phyloP scores from a whole-genome alignment of 2,329 filamentous ascomycete species.

The Alternaria sp. region DNA sequence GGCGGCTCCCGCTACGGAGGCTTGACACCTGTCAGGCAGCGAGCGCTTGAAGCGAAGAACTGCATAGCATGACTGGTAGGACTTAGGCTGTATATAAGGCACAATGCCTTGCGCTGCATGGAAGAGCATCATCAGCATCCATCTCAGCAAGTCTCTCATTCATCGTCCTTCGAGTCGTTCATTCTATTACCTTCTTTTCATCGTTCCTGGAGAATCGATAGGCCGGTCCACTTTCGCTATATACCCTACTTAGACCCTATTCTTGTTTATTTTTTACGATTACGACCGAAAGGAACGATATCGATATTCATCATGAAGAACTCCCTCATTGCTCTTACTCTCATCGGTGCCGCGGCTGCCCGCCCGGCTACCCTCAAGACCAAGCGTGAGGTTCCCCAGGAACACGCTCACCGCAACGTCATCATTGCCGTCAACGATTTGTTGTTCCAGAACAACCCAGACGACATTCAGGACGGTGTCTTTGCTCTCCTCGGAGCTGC shows the following conservation, averaged over 20 bases:
- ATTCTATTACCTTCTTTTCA: conserved; percentile 38
- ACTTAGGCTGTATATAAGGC: conserved; percentile 37
- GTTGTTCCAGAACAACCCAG: conserved; percentile 57
- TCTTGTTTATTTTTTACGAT: neutral
- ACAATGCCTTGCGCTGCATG: conserved; percentile 22
- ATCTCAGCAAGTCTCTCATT: conserved; percentile 38
- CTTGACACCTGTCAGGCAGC: conserved; percentile 23
- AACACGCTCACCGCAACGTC: conserved; percentile 62
- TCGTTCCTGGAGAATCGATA: conserved; percentile 49
- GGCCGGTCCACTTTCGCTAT: conserved; percentile 40
- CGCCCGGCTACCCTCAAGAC: conserved; percentile 28
- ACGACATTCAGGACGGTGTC: conserved; percentile 56
- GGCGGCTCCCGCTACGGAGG: conserved; percentile 14
- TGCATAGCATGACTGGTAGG: conserved; percentile 10
- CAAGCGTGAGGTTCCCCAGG: conserved; percentile 62
- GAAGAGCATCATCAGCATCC: conserved; percentile 20
- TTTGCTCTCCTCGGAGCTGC: conserved; percentile 62
- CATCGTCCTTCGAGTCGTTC: conserved; percentile 22
- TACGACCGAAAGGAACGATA: conserved; percentile 7
- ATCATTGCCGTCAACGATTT: conserved; percentile 54
- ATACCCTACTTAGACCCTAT: conserved; percentile 13
- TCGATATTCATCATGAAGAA: conserved; percentile 41
- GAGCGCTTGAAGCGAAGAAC: conserved; percentile 13
- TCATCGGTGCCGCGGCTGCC: conserved; percentile 38
- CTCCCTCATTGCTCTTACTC: conserved; percentile 36